Evolutionary conservation across 371 early-diverging fungal species (phyloP), one percentile per base, ranked within the genome.

Genomic region (Rhizopus sp.): DNA sequence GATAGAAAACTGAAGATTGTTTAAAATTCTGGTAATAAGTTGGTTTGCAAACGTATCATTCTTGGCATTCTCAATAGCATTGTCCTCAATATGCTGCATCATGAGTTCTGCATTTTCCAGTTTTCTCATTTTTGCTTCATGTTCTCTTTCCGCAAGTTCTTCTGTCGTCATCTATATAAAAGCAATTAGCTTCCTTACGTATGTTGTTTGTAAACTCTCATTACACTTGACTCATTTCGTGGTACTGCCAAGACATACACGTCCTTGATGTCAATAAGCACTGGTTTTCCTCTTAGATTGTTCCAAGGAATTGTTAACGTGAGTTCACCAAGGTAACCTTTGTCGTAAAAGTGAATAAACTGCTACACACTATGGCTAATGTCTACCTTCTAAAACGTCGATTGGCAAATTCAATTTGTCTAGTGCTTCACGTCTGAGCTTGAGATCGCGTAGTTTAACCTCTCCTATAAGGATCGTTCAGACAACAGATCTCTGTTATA

Each of bases 231-330:
- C 37, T 88, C 90, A 53, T 85, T 87, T 40, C 89, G 86, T 7
- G 97, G 98, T 4, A 79, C 85, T 10, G 96, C 94, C 23, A 97
- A 75, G 3, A 97, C 73, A 65, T 88, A 94, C 5, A 95, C 92
- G 62, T 97, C 88, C 60, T 93, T 91, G 52, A 99, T 86, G 54
- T 82, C 75, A 42, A 97, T 84, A 57, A 88, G 84, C 35, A 98
- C 93, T 3, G 99, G 97, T 65, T 91, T 88, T 65, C 88, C 90
- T 73, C 96, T 95, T 51, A 99, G 76, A 70, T 99, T 97, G 10
- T 87, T 87, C 99, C 99, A 99, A 7, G 99, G 98, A 50, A 99
- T 97, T 31, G 85, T 90, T 5, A 97, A 73, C 0, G 90, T 92
- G 31, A 97, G 84, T 55, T 93, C 92, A 30, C 99, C 99, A 13